Base-by-base conservation (phyloP, 768 basidiomycete species). In the Phlebiopsis gigantea region DNA sequence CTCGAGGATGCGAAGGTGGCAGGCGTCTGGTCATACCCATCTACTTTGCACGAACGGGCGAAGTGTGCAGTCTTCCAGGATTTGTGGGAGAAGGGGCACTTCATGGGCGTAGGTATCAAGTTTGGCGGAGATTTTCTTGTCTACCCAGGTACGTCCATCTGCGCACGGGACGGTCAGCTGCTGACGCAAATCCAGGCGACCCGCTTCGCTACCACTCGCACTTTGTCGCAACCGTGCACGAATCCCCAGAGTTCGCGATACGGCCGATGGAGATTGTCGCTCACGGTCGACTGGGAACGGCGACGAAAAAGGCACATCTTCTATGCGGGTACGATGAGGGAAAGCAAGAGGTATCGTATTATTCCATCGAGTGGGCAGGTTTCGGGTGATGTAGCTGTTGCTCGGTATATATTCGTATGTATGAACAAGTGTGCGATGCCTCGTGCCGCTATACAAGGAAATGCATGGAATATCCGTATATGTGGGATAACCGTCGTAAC, bases 61-160 rank as follows among this genome's bases (percentile, higher is more conserved):
- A 78, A 84, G 54, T 93, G 90, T 60, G 84, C 77, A 9, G 87
- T 93, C 9, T 96, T 93, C 68, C 78, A 79, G 44, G 84, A 83
- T 61, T 68, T 97, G 12, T 92, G 90, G 88, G 82, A 85, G 59
- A 81, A 87, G 70, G 91, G 90, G 0, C 85, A 87, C 67, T 97
- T 82, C 68, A 81, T 97, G 82, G 94, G 94, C 46, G 83, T 83
- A 0, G 95, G 94, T 0, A 83, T 95, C 70, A 90, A 88, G 69
- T 99, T 99, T 66, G 97, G 97, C 5, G 95, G 94, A 1, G 94
- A 98, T 64, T 98, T 93, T 70, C 73, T 99, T 44, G 89, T 98
- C 1, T 99, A 99, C 72, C 97, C 97, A 51, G 96, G 96, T 88
- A 67, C 42, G 82, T 71, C 15, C 8, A 1, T 39, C 2, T 39